Percentiles rank a stretch among this genome's conserved stretches.
These are phyloP conservation scores for Golubevia sp. DNA, from an alignment of 1,284 basidiomycete genomes.

Conservation along the genomic window DNA sequence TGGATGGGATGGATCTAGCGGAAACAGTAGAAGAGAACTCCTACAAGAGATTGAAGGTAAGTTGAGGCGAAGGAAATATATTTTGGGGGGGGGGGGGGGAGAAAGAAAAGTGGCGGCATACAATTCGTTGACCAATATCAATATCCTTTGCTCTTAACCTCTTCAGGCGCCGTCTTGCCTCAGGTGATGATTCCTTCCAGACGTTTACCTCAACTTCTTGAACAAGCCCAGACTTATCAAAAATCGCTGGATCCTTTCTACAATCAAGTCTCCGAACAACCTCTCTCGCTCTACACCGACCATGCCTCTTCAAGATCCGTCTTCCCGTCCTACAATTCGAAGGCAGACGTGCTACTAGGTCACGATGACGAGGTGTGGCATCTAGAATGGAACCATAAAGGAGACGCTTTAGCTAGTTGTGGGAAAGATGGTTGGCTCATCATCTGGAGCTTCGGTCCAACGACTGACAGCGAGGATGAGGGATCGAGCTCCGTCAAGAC, in stretches of 20 bases:
- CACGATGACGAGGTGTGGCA: slow-evolving; percentile 96
- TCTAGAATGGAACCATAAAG: slow-evolving; percentile 90
- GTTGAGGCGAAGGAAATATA: too few relatives aligned
- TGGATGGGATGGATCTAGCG: slow-evolving; percentile 85
- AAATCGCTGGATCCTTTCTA: slow-evolving; percentile 49
- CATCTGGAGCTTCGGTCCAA: slow-evolving; percentile 70
- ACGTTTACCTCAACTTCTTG: slow-evolving; percentile 80
- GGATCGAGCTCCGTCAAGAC: too few relatives aligned
- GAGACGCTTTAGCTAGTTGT: slow-evolving; percentile 80
- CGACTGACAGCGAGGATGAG: slow-evolving; percentile 8
- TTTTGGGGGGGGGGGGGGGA: too few relatives aligned
- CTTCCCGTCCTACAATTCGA: slow-evolving; percentile 77
- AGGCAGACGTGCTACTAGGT: slow-evolving; percentile 70
- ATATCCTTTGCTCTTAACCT: slow-evolving; percentile 7
- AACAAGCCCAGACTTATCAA: slow-evolving; percentile 83
- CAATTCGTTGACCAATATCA: background rate
- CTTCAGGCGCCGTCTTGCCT: slow-evolving; percentile 80
- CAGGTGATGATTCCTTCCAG: slow-evolving; percentile 88
- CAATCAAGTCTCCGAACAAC: slow-evolving; percentile 57
- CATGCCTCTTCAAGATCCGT: slow-evolving; percentile 75
- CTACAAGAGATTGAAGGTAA: slow-evolving; percentile 81
- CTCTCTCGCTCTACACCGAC: slow-evolving; percentile 83
- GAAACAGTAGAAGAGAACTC: slow-evolving; percentile 76
- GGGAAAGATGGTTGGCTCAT: slow-evolving; percentile 85
- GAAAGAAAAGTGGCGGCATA: too few relatives aligned